Evolutionary conservation across 768 basidiomycete species (phyloP), one percentile per base, ranked within the genome.

Genomic region (Termitomyces sp.): DNA sequence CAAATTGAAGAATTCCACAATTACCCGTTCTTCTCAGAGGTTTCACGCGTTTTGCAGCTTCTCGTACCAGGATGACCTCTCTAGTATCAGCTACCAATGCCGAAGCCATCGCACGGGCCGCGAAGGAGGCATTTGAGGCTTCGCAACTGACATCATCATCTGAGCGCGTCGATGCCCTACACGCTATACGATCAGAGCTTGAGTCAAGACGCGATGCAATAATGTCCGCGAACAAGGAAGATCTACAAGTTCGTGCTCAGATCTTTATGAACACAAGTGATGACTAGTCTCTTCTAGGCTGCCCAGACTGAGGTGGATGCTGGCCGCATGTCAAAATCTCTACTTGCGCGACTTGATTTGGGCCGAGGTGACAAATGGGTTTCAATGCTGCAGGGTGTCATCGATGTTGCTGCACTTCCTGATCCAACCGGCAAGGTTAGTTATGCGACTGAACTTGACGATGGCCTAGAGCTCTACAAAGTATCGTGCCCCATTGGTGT

Each of bases 401-500:
- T 81, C 10, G 94, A 97, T 65, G 96, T 99, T 22, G 92, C 92
- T 31, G 71, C 75, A 8, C 82, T 99, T 33, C 86, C 87, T 0
- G 90, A 94, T 69, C 96, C 97, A 3, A 94, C 87, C 4, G 95
- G 93, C 5, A 75, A 80, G 39, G 85, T 97, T 20, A 83, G 89
- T 0, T 98, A 97, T 70, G 94, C 97, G 1, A 85, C 85, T n/a
- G 83, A 92, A 65, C 77, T 99, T 36, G 94, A 94, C 66, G 90
- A 94, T 56, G 81, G 76, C 0, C 78, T 98, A 22, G 91, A 97
- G 62, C 81, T 99, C 3, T 93, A 96, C 72, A 86, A 94, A 31
- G 90, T 98, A 1, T 91, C 96, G 0, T 98, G 96, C 67, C 95
- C 97, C 0, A 95, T 99, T 61, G 97, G 97, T 22, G 94, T 97